phyloP scores from a whole-genome alignment of 441 rosid species.

The Pelargonium australe region DNA sequence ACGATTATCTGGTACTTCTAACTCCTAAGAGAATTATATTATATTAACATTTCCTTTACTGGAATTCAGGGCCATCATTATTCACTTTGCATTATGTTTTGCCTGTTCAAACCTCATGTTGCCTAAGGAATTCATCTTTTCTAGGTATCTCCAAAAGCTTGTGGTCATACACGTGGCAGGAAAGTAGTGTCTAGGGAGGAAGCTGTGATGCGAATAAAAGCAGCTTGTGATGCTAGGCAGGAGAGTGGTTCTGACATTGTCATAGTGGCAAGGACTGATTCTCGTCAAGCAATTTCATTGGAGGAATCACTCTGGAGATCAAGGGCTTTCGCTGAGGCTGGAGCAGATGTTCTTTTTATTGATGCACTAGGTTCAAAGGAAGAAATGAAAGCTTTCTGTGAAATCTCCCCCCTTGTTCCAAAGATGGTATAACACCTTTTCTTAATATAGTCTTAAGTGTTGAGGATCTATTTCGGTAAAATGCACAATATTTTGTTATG shows the following conservation, averaged over 20 bases:
- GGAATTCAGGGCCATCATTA: neutral
- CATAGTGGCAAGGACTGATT: conserved; percentile 73
- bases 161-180: conserved; percentile 54
- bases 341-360: conserved; percentile 81
- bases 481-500: neutral
- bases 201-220: conserved; percentile 74
- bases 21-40: neutral
- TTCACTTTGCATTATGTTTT: conserved; percentile 3
- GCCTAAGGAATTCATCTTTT: conserved; percentile 22
- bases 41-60: neutral
- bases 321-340: conserved; percentile 85
- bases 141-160: conserved; percentile 77
- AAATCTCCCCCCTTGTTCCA: conserved; percentile 62
- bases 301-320: conserved; percentile 81
- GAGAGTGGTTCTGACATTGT: conserved; percentile 75
- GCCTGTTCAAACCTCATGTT: conserved; percentile 11
- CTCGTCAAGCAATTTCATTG: conserved; percentile 72
- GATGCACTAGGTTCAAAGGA: conserved; percentile 79
- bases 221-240: conserved; percentile 78
- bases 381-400: conserved; percentile 86
- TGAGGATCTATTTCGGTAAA: neutral
- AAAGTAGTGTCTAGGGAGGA: conserved; percentile 84
- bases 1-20: neutral
- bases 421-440: conserved; percentile 51
- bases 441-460: conserved; percentile 14